A percentile compares a stretch with the other conserved stretches of the same genome.
These are phyloP conservation scores for Aspergillus quadrilineatus DNA, from an alignment of 2,329 filamentous ascomycete species.

Conservation along the genomic window DNA sequence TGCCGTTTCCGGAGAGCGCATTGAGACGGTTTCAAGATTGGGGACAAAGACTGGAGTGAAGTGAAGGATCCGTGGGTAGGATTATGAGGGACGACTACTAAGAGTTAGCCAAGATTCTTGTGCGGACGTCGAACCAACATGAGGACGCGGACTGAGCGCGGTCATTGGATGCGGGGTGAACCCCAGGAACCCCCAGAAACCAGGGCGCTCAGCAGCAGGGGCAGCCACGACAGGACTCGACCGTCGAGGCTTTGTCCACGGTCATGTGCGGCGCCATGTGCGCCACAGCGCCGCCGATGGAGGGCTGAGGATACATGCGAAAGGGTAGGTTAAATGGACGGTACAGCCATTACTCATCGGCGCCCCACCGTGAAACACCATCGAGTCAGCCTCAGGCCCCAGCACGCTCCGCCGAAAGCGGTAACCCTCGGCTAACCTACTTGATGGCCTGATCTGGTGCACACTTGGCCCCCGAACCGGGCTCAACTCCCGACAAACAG, in stretches of 20 bases:
- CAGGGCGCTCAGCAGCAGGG: background rate
- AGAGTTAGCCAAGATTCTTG: background rate
- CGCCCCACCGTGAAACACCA: background rate
- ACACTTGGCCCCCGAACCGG: background rate
- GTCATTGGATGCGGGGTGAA: background rate
- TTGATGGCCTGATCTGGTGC: background rate
- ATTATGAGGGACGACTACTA: background rate
- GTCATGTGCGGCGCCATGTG: background rate
- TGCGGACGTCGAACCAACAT: background rate
- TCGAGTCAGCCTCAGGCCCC: background rate
- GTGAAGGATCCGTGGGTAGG: constrained; percentile 1
- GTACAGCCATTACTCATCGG: background rate
- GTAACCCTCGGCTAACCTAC: background rate
- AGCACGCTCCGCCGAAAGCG: background rate
- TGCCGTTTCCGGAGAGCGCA: background rate
- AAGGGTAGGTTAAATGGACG: too few species aligned
- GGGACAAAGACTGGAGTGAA: background rate
- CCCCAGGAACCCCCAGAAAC: background rate
- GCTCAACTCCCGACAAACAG: background rate
- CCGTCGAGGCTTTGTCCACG: background rate
- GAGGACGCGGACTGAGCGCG: background rate
- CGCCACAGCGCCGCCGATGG: background rate
- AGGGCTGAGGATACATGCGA: too few species aligned
- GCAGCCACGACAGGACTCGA: background rate
- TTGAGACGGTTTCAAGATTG: too few species aligned